Base-by-base conservation (phyloP, 805 yeast species). In the Candida ortonii region DNA sequence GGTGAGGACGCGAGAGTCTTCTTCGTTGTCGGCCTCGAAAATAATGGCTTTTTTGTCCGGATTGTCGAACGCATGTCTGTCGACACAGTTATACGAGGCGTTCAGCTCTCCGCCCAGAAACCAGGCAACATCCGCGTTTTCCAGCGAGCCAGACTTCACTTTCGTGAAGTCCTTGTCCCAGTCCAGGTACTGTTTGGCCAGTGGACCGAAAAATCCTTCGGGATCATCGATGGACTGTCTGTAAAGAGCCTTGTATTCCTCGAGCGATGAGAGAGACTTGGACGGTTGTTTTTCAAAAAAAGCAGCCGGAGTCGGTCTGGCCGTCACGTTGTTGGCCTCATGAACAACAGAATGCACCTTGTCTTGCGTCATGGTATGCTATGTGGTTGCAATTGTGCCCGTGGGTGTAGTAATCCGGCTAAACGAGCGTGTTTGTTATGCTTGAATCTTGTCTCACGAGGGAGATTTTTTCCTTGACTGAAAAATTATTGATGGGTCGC, bases 41-140 rank as follows among this genome's bases (percentile, higher is more conserved):
- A 93, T 80, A 28, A 84, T 67, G 37, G 93, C 93, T 13, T 79
- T 67, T 65, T 89, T 88, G 57, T 85, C 73, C 28, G 98, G 97
- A 55, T 78, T 82, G 46, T 72, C 74, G 48, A 84, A 68, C 4
- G 98, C 98, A 70, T 93, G 95, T 62, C 97, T 78, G 62, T 90
- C 98, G 45, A 90, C 95, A 62, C 93, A 82, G 65, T 90, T 90
- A 68, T 85, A 90, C 45, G 82, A 70, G 25, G 98, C 98, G 57
- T 93, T 93, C 57, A 90, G 72, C 66, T 84, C 79, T 56, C 98
- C 98, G 44, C 86, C 89, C 31, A 87, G 64, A 55, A 93, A 93
- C 97, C 97, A 93, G 22, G 97, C 87, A 33, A 79, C 67, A 55
- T 86, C 95, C 44, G 90, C 95, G 48, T 80, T 64, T 46, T 70